A percentile compares a stretch with the other conserved stretches of the same genome.
Evolutionary conservation across 1,284 basidiomycete species (phyloP).

Genomic region (Albatrellus sp.): DNA sequence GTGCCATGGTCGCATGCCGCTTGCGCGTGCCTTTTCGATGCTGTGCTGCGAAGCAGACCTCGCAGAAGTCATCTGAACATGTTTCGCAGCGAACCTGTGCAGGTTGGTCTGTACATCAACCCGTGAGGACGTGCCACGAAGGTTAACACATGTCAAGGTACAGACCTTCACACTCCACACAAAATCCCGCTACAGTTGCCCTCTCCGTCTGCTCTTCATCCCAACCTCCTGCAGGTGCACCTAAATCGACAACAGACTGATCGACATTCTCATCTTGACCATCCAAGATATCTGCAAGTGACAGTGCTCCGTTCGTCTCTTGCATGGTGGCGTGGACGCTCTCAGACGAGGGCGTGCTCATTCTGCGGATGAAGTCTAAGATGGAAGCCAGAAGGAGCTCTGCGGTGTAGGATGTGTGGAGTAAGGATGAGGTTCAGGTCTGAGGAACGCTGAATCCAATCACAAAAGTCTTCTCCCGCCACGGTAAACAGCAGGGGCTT

Average conservation of each 20-base stretch:
- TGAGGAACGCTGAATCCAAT: too few relatives aligned
- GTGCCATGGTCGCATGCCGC: slow-evolving; percentile 41
- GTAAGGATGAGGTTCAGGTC: too few relatives aligned
- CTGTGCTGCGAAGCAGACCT: slow-evolving; percentile 72
- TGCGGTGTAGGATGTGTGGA: too few relatives aligned
- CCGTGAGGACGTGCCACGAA: not conserved
- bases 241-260: slow-evolving; percentile 29
- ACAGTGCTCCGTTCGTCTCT: slow-evolving; percentile 24
- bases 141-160: slow-evolving; percentile 1
- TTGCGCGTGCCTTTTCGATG: slow-evolving; percentile 71
- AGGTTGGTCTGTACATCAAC: slow-evolving; percentile 51
- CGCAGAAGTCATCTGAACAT: slow-evolving; percentile 62
- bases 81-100: slow-evolving; percentile 59
- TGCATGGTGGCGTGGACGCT: not conserved
- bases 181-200: slow-evolving; percentile 49
- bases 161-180: slow-evolving; percentile 74
- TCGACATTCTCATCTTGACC: slow-evolving; percentile 47
- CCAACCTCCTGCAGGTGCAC: slow-evolving; percentile 36
- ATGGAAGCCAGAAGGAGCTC: not conserved
- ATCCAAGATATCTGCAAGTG: slow-evolving; percentile 54
- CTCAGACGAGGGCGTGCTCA: not conserved
- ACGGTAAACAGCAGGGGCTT: too few relatives aligned
- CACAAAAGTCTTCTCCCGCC: too few relatives aligned
- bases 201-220: slow-evolving; percentile 46
- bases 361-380: not conserved